Base-by-base conservation (phyloP, 305 asterid genomes). In the Ruellia speciosa region DNA sequence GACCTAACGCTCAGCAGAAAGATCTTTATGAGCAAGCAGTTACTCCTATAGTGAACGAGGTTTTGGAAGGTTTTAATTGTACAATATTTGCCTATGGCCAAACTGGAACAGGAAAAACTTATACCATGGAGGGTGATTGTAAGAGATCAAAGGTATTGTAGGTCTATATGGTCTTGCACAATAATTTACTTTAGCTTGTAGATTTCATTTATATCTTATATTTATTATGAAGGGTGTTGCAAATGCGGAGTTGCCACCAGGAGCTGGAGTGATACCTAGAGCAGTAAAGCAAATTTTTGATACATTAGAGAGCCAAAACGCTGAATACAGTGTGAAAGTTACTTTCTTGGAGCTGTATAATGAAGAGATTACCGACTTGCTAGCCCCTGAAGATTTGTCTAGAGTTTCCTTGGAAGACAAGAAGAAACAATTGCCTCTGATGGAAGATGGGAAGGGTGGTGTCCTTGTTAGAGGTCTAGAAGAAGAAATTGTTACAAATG, bases 401-500 rank as follows among this genome's bases (percentile, higher is more conserved):
- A 86, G 75, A 76, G 75, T 78, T 69, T 63, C 77, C 11, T 10
- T 60, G 51, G 96, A 88, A 56, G 99, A 92, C n/a, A 88, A 85
- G 84, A 88, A 81, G 75, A 92, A 84, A 64, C 87, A 75, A 62
- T 70, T 92, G 69, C 94, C 95, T 16, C 85, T 92, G 18, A 92
- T 92, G 96, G 96, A 92, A 74, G 96, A 92, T 67, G 99, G 99
- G 15, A 92, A 88, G 68, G 95, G 96, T 7, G 99, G 99, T 35
- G 99, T 88, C 70, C 83, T 92, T 68, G 95, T 92, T 17, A 84
- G 93, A 79, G 99, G 99, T 18, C 77, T 92, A 0, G 99, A 92
- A 71, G 96, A 92, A 72, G 95, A 92, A 74, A 88, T 92, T 53
- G 96, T 88, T 40, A 70, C 88, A 16, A 88, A 79, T 70, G 90